Percentiles rank a stretch among this genome's conserved stretches.
Conservation (phyloP, 306 rosid genomes). For the Erythrophleum fordii region DNA sequence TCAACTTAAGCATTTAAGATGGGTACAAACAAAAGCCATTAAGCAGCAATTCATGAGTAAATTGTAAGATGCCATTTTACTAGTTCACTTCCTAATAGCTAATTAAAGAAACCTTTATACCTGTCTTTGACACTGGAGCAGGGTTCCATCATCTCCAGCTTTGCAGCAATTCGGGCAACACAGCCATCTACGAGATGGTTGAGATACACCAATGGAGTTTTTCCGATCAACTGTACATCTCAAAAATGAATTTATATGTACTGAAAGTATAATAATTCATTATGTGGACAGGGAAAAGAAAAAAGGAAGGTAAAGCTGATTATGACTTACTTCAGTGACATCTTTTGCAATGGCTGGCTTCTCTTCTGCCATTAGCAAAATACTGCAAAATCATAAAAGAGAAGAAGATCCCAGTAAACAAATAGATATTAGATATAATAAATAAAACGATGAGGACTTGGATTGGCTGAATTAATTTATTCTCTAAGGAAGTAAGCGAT, state of each 20-base stretch:
- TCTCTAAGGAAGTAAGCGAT: background rate
- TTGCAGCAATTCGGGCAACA: slow-evolving; percentile 78
- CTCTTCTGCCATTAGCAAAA: slow-evolving; percentile 66
- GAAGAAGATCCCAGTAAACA: background rate
- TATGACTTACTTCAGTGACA: slow-evolving; percentile 76
- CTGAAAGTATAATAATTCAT: slow-evolving; percentile 10
- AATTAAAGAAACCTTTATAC: slow-evolving; percentile 42
- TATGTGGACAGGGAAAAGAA: background rate
- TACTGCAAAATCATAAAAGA: slow-evolving; percentile 42
- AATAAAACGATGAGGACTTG: background rate
- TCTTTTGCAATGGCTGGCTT: slow-evolving; percentile 75
- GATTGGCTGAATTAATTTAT: background rate
- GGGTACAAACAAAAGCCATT: slow-evolving; percentile 19
- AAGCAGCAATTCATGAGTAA: background rate
- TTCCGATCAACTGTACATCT: slow-evolving; percentile 69
- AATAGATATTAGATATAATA: slow-evolving; percentile 13
- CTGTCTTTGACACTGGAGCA: slow-evolving; percentile 97
- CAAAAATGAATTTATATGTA: slow-evolving; percentile 13
- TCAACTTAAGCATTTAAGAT: slow-evolving; percentile 7
- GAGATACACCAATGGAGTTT: slow-evolving; percentile 86
- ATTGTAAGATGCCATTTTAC: slow-evolving; percentile 3
- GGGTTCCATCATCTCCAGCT: slow-evolving; percentile 96
- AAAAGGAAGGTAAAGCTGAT: background rate
- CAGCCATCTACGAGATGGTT: slow-evolving; percentile 82
- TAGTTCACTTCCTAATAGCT: slow-evolving; percentile 22